Evolutionary conservation across 345 rosid species (phyloP), one percentile per base, ranked within the genome.

Genomic region (Salix exigua): DNA sequence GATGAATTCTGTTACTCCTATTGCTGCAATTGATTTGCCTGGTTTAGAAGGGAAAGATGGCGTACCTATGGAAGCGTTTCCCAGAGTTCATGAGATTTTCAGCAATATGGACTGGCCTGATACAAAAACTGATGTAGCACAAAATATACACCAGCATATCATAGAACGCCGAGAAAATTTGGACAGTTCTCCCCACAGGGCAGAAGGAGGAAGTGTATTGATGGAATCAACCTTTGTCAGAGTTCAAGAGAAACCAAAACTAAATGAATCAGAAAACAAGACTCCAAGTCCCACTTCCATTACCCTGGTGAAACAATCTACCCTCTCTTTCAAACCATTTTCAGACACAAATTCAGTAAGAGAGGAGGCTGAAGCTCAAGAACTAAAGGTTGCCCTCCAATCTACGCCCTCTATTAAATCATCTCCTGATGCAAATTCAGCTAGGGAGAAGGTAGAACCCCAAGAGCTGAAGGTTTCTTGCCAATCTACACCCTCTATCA

Each of bases 51-150:
- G 87, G 67, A 88, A 85, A 83, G 90, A 89, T 70, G 90, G 88
- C 72, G 86, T 89, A 78, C 87, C 93, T 38, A 72, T 83, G 85
- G 93, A 89, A 88, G 93, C 88, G 70, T 89, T 86, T 86, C 87
- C 88, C 64, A 88, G 86, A 85, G 92, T 85, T 81, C 83, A 86
- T 60, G 90, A 89, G 76, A 78, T 89, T 68, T 89, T 89, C 80
- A 86, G 88, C 81, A 75, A 66, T 76, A 83, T 83, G 82, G 91
- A 90, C 72, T 88, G 88, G 92, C 51, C 77, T 74, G 91, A 88
- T 84, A 83, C 87, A 77, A 83, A 86, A 53, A 64, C 85, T 66
- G 90, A 88, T 77, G 82, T 83, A 71, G 87, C 91, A 53, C 76
- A 79, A 40, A 85, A 83, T 78, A 71, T 83, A 64, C 85, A 86